Evolutionary conservation across 208 protist genomes (phyloP), one percentile per base, ranked within the genome.

Genomic region (Wallacemonas collosoma): DNA sequence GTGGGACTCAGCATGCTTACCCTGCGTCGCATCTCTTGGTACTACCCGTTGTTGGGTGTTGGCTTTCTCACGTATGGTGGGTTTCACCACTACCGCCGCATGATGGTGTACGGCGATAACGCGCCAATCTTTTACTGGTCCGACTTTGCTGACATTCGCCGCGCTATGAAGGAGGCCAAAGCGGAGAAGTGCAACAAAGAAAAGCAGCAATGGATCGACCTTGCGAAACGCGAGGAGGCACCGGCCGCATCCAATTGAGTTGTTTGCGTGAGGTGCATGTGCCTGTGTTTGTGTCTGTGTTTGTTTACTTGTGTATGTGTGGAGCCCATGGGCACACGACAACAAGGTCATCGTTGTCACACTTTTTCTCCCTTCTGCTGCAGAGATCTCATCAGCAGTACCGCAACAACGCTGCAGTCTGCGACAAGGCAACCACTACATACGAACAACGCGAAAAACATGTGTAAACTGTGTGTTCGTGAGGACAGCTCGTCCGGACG

Each of bases 61-160:
- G 87, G 89, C 76, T 95, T 93, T 69, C 75, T 95, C 38, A 83
- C 85, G 7, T 95, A 89, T 77, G 91, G 91, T 44, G 85, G 88
- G 7, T 80, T 95, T 44, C 91, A 95, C 68, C 91, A 95, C 80
- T 95, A 95, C 80, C 70, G 88, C 8, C 82, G 87, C 38, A 87
- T 95, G 85, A 95, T 93, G 91, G 71, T 95, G 63, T 88, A 90
- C 77, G 86, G 88, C 40, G 88, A 93, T 73, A 93, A 95, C 77
- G 88, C 91, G 7, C 91, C 91, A 0, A 79, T 95, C 9, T 93
- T 91, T 64, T 86, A 92, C 69, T 92, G 85, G 86, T 82, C 82
- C 3, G 91, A 95, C 72, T 82, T 89, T 68, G 77, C 69, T 4
- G 91, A 91, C 50, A 76, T 81, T 5, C 81, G 64, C 67, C 80